Evolutionary conservation across 257 asterid genomes (phyloP).

Genomic region (Solanum virginianum): DNA sequence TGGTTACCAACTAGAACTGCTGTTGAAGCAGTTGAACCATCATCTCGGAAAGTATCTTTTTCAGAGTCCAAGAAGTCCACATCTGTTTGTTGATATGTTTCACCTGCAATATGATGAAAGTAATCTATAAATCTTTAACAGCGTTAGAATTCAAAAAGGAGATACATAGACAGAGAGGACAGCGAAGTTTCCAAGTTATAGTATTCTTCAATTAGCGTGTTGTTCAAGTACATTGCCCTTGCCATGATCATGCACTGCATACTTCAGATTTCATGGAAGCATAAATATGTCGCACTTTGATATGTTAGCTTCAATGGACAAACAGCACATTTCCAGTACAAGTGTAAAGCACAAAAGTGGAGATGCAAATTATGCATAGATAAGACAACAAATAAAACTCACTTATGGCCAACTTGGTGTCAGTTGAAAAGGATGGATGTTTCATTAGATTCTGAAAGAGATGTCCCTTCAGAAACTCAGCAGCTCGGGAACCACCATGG

Average conservation of each 20-base stretch:
- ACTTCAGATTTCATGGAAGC: neutral
- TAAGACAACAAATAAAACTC: constrained; percentile 25
- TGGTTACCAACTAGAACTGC: constrained; percentile 85
- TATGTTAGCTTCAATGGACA: constrained; percentile 1
- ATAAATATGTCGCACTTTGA: neutral
- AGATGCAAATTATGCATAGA: neutral
- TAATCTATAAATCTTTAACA: neutral
- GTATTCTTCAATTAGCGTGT: neutral
- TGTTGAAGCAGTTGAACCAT: constrained; percentile 95
- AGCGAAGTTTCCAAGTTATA: neutral
- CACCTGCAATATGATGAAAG: constrained; percentile 38
- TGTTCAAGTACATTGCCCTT: neutral
- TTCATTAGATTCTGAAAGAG: constrained; percentile 86
- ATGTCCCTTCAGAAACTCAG: constrained; percentile 86
- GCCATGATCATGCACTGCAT: neutral
- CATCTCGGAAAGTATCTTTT: constrained; percentile 86
- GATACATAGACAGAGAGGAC: neutral
- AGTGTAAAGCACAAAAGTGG: neutral
- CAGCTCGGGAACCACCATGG: constrained; percentile 98
- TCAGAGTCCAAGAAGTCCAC: constrained; percentile 77
- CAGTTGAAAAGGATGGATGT: constrained; percentile 57
- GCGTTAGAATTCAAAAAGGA: neutral
- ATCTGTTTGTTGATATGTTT: constrained; percentile 83
- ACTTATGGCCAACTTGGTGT: constrained; percentile 85
- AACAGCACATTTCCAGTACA: neutral